Evolutionary conservation across 257 asterid genomes (phyloP), one percentile per base, ranked within the genome.

Genomic region (Solanum clarkiae): DNA sequence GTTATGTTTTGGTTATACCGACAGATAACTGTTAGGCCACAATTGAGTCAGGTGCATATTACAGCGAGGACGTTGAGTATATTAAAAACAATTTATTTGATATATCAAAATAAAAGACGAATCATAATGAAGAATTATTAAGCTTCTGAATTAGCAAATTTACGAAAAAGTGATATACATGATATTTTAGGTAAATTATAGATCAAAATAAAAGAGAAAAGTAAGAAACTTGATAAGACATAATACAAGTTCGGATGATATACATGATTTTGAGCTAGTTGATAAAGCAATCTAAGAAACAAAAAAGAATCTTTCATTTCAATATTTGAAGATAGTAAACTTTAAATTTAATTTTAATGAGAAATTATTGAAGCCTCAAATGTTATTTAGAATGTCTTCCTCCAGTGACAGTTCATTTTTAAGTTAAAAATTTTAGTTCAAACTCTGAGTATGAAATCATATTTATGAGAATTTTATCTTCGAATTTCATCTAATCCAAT

Each of bases 311-410:
- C 18, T 7, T 18, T 57, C 26, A 20, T 7, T 18, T 57, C 26
- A 20, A n/a, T n/a, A n/a, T n/a, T 0, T 59, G 32, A 59, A 1
- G 4, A n/a, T n/a, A 9, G 11, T n/a, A 0, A 10, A 60, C 10
- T n/a, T 44, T 6, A 44, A 44, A 8, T 8, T 44, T 44, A 60
- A 4, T 5, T 15, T n/a, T 10, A n/a, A n/a, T n/a, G 24, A n/a
- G 32, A 60, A 57, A 44, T 44, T 5, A 4, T 44, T 44, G 47
- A 10, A 44, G 42, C 42, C 42, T 3, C 42, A 36, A 36, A 36
- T 36, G 6, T 36, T 36, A 36, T 36, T 5, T 3, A 32, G 36
- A 32, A 32, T 32, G 6, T 36, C 42, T 36, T 36, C 6, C 40
- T 36, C 40, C 0, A 32, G 0, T 36, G 0, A 4, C 1, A 36